phyloP scores from a whole-genome alignment of 106 monocot species.

The Gastrodia elata region DNA sequence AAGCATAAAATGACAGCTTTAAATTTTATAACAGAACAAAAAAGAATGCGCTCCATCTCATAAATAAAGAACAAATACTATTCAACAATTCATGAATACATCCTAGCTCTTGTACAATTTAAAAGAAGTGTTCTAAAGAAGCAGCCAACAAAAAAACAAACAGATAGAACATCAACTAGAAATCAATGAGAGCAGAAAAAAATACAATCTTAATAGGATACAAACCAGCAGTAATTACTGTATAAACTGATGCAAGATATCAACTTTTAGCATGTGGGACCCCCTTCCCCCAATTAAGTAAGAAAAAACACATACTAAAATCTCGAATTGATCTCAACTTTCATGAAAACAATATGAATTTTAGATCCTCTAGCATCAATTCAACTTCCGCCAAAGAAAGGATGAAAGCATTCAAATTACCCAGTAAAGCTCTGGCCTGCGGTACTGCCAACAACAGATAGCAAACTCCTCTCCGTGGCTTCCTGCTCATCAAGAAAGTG shows the following conservation, averaged over 20 bases:
- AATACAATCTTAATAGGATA: not conserved
- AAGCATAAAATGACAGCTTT: not conserved
- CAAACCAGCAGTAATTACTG: not conserved
- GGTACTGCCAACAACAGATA: slow-evolving; percentile 47
- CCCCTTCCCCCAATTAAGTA: not conserved
- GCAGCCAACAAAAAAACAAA: not conserved
- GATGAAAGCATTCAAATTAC: slow-evolving; percentile 5
- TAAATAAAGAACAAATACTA: not conserved
- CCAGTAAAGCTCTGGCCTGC: not conserved
- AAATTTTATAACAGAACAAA: not conserved
- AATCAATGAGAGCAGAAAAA: not conserved
- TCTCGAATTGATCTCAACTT: not conserved
- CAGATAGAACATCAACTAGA: too few species aligned
- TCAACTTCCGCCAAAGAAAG: not conserved
- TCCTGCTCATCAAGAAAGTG: slow-evolving; percentile 62
- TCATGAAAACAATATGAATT: not conserved
- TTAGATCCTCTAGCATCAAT: not conserved
- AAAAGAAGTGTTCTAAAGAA: not conserved
- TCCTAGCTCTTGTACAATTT: not conserved
- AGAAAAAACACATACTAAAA: not conserved
- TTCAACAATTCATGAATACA: not conserved
- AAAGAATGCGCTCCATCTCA: not conserved
- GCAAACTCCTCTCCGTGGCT: slow-evolving; percentile 32
- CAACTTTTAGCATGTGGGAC: not conserved
- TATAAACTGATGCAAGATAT: not conserved